Percentiles rank a stretch among this genome's conserved stretches.
phyloP scores from a whole-genome alignment of 306 rosid species.

The Ormosia emarginata region DNA sequence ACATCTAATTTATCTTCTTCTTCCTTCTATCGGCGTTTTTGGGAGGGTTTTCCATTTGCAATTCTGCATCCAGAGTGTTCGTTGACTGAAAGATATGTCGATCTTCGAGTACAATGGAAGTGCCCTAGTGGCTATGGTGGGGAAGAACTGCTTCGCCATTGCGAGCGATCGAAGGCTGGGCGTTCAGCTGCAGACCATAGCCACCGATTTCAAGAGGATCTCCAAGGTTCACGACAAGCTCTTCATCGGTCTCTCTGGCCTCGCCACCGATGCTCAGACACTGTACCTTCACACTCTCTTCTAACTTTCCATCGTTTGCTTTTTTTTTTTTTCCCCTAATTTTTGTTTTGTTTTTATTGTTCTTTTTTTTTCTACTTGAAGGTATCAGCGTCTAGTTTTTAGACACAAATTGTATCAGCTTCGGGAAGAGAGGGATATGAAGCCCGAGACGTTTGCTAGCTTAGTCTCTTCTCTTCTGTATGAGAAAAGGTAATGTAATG shows the following conservation, averaged over 20 bases:
- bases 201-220: constrained; percentile 90
- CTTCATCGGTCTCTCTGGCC: constrained; percentile 89
- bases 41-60: too few species aligned
- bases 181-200: constrained; percentile 94
- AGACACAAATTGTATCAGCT: constrained; percentile 88
- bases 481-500: constrained; percentile 57
- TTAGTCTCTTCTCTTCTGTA: constrained; percentile 80
- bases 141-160: constrained; percentile 95
- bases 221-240: constrained; percentile 69
- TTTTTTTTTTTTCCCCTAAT: background rate
- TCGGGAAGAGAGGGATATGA: constrained; percentile 92
- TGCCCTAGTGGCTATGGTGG: constrained; percentile 94
- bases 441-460: constrained; percentile 90
- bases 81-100: constrained; percentile 31
- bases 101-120: constrained; percentile 97
- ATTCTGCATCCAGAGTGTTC: too few species aligned
- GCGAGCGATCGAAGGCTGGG: constrained; percentile 97
- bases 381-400: constrained; percentile 63
- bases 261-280: constrained; percentile 94
- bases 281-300: constrained; percentile 44
- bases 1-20: too few species aligned
- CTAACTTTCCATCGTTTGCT: background rate
- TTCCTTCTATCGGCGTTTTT: too few species aligned
- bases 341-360: background rate
- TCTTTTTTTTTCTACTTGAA: background rate